These are phyloP conservation scores for Ogataea nitratoaversa DNA, from an alignment of 805 yeast species.

Conservation along the genomic window DNA sequence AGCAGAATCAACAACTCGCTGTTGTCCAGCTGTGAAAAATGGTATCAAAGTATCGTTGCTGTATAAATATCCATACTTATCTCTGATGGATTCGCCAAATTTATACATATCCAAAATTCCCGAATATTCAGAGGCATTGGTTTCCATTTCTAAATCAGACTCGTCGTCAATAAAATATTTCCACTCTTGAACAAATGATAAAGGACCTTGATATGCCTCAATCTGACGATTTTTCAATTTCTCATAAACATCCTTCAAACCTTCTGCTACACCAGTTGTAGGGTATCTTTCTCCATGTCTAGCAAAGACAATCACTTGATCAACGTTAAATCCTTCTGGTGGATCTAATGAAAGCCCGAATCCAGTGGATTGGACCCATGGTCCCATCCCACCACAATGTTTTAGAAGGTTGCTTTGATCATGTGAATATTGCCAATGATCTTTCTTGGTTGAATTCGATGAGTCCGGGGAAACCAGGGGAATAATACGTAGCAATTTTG, in stretches of 20 bases:
- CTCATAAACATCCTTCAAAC: conserved; percentile 21
- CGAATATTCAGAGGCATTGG: conserved; percentile 45
- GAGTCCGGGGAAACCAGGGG: neutral
- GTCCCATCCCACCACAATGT: conserved; percentile 48
- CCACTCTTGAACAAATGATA: conserved; percentile 51
- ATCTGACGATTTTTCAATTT: conserved; percentile 35
- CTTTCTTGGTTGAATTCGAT: conserved; percentile 2
- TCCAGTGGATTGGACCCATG: conserved; percentile 49
- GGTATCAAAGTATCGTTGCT: conserved; percentile 35
- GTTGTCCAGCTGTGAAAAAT: conserved; percentile 51
- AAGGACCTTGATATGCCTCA: conserved; percentile 42
- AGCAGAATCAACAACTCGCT: conserved; percentile 54
- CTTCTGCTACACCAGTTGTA: conserved; percentile 35
- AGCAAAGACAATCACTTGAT: conserved; percentile 66
- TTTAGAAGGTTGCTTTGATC: conserved; percentile 47
- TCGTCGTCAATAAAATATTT: conserved; percentile 38
- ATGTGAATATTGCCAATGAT: conserved; percentile 25
- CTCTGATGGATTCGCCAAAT: conserved; percentile 47
- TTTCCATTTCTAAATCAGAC: conserved; percentile 40
- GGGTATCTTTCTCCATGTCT: conserved; percentile 83
- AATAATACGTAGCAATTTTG: neutral
- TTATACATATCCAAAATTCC: conserved; percentile 47
- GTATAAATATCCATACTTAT: conserved; percentile 46
- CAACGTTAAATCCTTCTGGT: conserved; percentile 49
- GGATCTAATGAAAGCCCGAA: conserved; percentile 43